A percentile compares a stretch with the other conserved stretches of the same genome.
Evolutionary conservation across 805 yeast species (phyloP).

Genomic region (Candida nanaspora): DNA sequence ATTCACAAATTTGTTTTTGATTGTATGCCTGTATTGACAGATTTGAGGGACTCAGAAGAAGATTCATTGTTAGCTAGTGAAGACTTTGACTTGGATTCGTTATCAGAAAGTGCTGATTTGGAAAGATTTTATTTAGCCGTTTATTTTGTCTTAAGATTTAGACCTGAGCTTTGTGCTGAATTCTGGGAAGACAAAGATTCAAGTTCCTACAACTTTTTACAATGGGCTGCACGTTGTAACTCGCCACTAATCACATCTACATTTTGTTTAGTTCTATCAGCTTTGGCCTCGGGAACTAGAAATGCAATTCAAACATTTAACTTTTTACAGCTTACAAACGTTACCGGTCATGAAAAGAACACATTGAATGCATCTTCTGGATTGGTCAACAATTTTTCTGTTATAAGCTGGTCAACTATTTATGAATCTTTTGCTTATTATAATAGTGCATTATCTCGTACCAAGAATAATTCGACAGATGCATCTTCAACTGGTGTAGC

Average conservation of each 20-base stretch:
- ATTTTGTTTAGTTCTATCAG: constrained; percentile 70
- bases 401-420: constrained; percentile 30
- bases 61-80: constrained; percentile 56
- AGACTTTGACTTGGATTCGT: constrained; percentile 49
- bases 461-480: constrained; percentile 1
- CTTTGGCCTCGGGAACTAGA: constrained; percentile 56
- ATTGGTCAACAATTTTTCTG: constrained; percentile 18
- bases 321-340: constrained; percentile 32
- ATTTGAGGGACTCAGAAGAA: constrained; percentile 67
- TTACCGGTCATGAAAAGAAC: constrained; percentile 8
- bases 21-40: constrained; percentile 59
- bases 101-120: constrained; percentile 71
- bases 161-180: constrained; percentile 47
- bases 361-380: constrained; percentile 9
- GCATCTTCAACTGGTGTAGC: background rate
- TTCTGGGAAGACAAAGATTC: constrained; percentile 69
- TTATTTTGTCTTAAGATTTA: constrained; percentile 56
- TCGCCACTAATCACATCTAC: constrained; percentile 79
- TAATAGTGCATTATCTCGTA: constrained; percentile 19
- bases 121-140: constrained; percentile 80
- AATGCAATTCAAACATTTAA: constrained; percentile 46
- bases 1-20: constrained; percentile 51
- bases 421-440: constrained; percentile 27
- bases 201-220: constrained; percentile 69
- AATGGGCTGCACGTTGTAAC: constrained; percentile 78